Evolutionary conservation across 768 basidiomycete genomes (phyloP), one percentile per base, ranked within the genome.

Genomic region (Solioccasus polychromus): DNA sequence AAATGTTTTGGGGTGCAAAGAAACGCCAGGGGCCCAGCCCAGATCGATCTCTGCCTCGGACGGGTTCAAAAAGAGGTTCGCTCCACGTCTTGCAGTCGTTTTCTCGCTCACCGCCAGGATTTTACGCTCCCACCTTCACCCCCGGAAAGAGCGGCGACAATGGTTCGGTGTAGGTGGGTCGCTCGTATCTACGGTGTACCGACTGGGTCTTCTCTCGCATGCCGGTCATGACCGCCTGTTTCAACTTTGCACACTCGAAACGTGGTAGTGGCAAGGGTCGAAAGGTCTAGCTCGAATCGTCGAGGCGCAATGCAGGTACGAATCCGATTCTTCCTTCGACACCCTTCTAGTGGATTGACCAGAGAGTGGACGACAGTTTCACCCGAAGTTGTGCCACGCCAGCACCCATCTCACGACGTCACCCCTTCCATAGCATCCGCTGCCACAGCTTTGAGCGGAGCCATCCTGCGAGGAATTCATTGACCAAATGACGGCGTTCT

Each of bases 101-200:
- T 80, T 81, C 58, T 80, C 69, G 36, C 78, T 79, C 5, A 62
- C 78, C 1, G 61, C 62, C 23, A 48, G 47, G 5, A 66, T 75
- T 39, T 60, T 79, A 77, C 80, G 12, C 28, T 28, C 28, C 28
- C 17, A 81, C 80, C 57, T 60, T 76, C 17, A 64, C 72, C 15
- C 71, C 64, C 14, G 78, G n/a, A n/a, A n/a, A n/a, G n/a, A n/a
- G n/a, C n/a, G n/a, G n/a, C n/a, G n/a, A n/a, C n/a, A n/a, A n/a
- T n/a, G n/a, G n/a, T n/a, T n/a, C n/a, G n/a, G 80, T 45, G 74
- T 67, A 39, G 81, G 78, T 76, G 44, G 60, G 71, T 58, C 37
- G 18, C 39, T n/a, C n/a, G n/a, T n/a, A n/a, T n/a, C n/a, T n/a
- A n/a, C n/a, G n/a, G n/a, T n/a, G n/a, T n/a, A n/a, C n/a, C n/a